A percentile compares a stretch with the other conserved stretches of the same genome.
Evolutionary conservation across 495 filamentous ascomycete genomes (phyloP).

Genomic region (Amphirosellinia nigrospora): DNA sequence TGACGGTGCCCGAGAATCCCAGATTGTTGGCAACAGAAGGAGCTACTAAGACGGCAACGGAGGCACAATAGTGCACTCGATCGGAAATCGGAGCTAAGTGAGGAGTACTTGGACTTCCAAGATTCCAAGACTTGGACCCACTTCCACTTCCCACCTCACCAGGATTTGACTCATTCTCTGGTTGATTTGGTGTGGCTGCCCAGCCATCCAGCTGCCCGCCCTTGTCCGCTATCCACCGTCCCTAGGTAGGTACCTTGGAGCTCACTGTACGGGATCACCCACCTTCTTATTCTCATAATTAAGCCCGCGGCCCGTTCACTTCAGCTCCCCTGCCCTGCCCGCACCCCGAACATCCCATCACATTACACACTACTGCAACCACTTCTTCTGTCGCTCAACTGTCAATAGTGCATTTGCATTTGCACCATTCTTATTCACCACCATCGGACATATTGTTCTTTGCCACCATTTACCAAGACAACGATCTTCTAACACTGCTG

Average conservation of each 20-base stretch:
- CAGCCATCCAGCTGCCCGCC: constrained; percentile 6
- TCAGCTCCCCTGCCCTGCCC: constrained; percentile 7
- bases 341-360: constrained; percentile 19
- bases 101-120: background rate
- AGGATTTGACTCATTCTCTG: constrained; percentile 21
- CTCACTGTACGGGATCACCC: background rate
- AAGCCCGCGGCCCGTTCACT: background rate
- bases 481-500: background rate
- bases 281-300: constrained; percentile 1
- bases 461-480: background rate
- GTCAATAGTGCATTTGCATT: constrained; percentile 5
- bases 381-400: constrained; percentile 16
- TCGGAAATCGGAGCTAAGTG: constrained; percentile 14
- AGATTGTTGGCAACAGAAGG: constrained; percentile 2
- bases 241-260: background rate
- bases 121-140: constrained; percentile 4
- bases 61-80: constrained; percentile 3
- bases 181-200: constrained; percentile 12
- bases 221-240: background rate
- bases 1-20: constrained; percentile 1
- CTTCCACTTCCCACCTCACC: background rate
- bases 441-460: background rate
- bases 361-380: constrained; percentile 21
- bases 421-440: background rate
- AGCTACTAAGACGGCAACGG: background rate